These are phyloP conservation scores for Chlorella sp. DNA, from an alignment of 139 green algal species.

Conservation along the genomic window DNA sequence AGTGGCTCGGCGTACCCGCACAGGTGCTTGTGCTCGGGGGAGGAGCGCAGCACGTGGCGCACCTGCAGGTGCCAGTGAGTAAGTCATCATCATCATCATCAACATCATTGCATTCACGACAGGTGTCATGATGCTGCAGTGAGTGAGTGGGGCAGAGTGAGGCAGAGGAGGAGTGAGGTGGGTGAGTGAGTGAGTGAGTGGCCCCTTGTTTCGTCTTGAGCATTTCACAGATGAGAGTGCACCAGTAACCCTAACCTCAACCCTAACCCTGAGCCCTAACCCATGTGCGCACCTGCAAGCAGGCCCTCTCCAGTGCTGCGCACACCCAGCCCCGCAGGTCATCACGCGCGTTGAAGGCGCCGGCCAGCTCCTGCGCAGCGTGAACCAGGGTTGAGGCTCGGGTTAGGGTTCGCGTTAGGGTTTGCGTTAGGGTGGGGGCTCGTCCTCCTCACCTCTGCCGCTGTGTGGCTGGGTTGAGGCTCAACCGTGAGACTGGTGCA, in stretches of 20 bases:
- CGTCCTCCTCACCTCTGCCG: too few relatives aligned
- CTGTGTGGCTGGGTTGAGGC: neutral
- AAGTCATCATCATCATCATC: neutral
- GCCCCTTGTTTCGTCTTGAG: too few relatives aligned
- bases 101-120: neutral
- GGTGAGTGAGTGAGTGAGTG: too few relatives aligned
- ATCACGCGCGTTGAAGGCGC: constrained; percentile 55
- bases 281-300: constrained; percentile 19
- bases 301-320: constrained; percentile 40
- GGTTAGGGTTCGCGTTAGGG: neutral
- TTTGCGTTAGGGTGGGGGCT: neutral
- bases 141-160: neutral
- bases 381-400: neutral
- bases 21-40: too few relatives aligned
- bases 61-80: neutral
- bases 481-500: neutral
- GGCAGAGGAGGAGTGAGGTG: neutral
- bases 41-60: neutral
- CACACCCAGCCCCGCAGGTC: constrained; percentile 61
- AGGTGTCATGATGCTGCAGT: neutral
- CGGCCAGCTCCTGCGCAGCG: constrained; percentile 29
- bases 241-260: neutral
- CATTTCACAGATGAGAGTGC: neutral
- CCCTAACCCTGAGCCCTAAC: neutral
- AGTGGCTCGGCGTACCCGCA: too few relatives aligned